Evolutionary conservation across 768 basidiomycete species (phyloP), one percentile per base, ranked within the genome.

Genomic region (Tylopilus intermedius): DNA sequence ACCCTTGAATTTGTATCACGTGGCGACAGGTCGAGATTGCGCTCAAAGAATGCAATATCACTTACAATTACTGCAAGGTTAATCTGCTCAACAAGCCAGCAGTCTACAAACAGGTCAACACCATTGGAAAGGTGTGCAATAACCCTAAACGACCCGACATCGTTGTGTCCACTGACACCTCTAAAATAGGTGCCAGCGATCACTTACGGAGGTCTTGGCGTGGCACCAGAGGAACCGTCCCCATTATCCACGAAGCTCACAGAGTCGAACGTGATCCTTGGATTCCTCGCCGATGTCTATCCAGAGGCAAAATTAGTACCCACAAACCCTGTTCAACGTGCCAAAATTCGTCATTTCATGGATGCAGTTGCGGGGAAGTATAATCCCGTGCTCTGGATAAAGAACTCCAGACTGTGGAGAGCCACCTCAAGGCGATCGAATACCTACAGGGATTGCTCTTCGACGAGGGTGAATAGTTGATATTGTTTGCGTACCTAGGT

Each of bases 21-120:
- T 6, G n/a, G n/a, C 15, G 4, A 10, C 57, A 84, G 79, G 71
- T 74, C 18, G 78, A 83, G 53, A 68, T 86, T 32, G 82, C 81
- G 2, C 73, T 86, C 26, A 72, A 72, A 13, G 83, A 86, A 58
- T 74, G 78, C 1, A 71, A 75, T 4, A 70, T 78, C 5, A 55
- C 74, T 2, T 78, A 72, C 62, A 79, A 70, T 14, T 70, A 74
- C 14, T 81, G 67, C 51, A 76, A 80, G 55, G 75, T 87, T 45
- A 78, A 84, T 53, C 67, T 86, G 7, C 47, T 54, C 59, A 80
- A 81, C 68, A 86, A 86, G 66, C 83, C 84, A 0, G 77, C 77
- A 47, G 84, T 82, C 82, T 84, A 83, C 61, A 75, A 77, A 0
- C 74, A 79, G 51, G 75, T 86, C 29, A 86, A 84, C 64, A 80